These are phyloP conservation scores for Sugiyamaella xylanicola DNA, from an alignment of 1,139 yeast genomes.

Conservation along the genomic window DNA sequence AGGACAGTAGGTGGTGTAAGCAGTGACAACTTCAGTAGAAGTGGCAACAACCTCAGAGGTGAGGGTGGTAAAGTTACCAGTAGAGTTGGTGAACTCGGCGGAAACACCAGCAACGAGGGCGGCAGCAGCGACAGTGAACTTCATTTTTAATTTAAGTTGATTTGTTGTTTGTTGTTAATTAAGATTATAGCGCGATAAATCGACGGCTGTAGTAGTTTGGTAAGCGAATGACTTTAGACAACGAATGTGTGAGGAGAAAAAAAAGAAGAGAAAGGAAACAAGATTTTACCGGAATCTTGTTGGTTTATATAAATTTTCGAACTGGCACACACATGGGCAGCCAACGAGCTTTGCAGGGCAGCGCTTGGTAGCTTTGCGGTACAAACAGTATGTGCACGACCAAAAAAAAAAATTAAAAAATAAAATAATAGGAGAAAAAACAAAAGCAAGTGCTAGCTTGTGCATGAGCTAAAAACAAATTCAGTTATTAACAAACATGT, in stretches of 20 bases:
- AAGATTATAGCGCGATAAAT: constrained; percentile 12
- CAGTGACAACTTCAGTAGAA: constrained; percentile 41
- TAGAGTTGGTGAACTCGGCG: constrained; percentile 35
- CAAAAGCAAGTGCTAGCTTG: not conserved
- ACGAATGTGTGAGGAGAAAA: constrained; percentile 23
- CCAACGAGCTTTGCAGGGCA: not conserved
- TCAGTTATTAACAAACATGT: constrained; percentile 7
- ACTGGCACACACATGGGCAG: constrained; percentile 7
- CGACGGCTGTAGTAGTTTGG: constrained; percentile 1
- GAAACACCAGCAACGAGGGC: constrained; percentile 37
- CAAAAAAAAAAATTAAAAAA: not conserved
- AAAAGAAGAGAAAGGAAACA: constrained; percentile 16
- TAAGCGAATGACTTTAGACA: constrained; percentile 30
- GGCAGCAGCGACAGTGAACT: constrained; percentile 39
- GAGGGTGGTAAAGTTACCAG: constrained; percentile 40
- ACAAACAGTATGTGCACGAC: not conserved
- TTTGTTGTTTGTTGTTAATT: constrained; percentile 10
- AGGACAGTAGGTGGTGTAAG: constrained; percentile 50
- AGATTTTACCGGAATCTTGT: constrained; percentile 10
- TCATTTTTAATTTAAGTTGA: constrained; percentile 36
- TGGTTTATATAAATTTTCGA: constrained; percentile 25
- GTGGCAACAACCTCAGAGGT: constrained; percentile 38
- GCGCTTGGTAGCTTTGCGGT: not conserved
- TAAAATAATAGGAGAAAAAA: not conserved
- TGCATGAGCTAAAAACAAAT: not conserved